phyloP scores from a whole-genome alignment of 805 yeast species.

The Kockiozyma suomiensis region DNA sequence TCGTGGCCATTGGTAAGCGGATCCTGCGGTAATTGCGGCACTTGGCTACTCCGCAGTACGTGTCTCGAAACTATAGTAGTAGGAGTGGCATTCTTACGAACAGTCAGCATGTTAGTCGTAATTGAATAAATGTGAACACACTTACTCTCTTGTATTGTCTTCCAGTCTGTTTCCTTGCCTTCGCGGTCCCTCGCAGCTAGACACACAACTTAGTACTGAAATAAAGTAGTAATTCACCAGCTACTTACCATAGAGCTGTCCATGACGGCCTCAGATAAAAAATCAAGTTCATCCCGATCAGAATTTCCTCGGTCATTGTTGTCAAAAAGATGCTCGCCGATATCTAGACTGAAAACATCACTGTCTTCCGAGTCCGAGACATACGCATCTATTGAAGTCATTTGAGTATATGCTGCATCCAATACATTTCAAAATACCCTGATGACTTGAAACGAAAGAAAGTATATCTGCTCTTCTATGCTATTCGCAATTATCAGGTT shows the following conservation, averaged over 20 bases:
- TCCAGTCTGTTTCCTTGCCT: too few relatives aligned
- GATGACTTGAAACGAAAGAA: too few relatives aligned
- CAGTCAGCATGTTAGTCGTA: too few relatives aligned
- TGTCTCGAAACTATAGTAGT: not conserved
- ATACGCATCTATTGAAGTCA: slow-evolving; percentile 26
- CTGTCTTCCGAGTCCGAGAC: slow-evolving; percentile 33
- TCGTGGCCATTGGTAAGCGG: not conserved
- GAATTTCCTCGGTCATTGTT: not conserved
- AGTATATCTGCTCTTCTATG: too few relatives aligned
- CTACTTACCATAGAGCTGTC: not conserved
- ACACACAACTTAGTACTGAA: not conserved
- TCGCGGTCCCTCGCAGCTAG: not conserved
- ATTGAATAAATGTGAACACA: too few relatives aligned
- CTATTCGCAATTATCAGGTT: not conserved
- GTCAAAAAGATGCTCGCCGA: slow-evolving; percentile 3
- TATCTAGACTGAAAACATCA: slow-evolving; percentile 4
- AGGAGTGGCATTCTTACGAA: not conserved
- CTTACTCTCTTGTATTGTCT: too few relatives aligned
- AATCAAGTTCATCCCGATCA: slow-evolving; percentile 22
- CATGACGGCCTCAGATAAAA: not conserved
- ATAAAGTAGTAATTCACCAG: not conserved
- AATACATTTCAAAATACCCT: not conserved
- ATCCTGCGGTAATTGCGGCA: not conserved
- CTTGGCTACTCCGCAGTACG: not conserved
- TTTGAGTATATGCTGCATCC: not conserved